A percentile compares a stretch with the other conserved stretches of the same genome.
phyloP scores from a whole-genome alignment of 2,329 filamentous ascomycete species.

The Colletotrichum karsti region DNA sequence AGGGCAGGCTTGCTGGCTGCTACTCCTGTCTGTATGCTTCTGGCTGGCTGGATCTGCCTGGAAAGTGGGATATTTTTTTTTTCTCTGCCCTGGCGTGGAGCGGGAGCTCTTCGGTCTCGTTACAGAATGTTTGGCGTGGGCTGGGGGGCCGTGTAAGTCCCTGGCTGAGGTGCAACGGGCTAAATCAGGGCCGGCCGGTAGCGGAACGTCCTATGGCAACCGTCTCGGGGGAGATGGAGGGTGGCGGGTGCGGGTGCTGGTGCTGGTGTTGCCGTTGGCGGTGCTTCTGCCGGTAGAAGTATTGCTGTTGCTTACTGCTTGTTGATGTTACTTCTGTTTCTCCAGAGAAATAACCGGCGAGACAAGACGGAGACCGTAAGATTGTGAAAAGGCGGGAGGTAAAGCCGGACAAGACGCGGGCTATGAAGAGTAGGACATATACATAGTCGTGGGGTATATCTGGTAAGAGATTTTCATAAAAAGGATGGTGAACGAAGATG shows the following conservation, averaged over 20 bases:
- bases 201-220: conserved; percentile 5
- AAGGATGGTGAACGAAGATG: background rate
- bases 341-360: background rate
- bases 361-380: background rate
- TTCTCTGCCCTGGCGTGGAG: conserved; percentile 28
- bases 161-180: conserved; percentile 14
- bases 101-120: conserved; percentile 29
- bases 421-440: conserved; percentile 21
- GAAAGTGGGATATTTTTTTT: conserved; percentile 20
- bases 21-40: background rate
- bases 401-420: background rate
- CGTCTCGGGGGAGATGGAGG: background rate
- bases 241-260: background rate
- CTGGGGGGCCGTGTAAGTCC: conserved; percentile 26
- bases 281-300: background rate
- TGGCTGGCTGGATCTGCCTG: conserved; percentile 5
- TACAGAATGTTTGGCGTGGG: conserved; percentile 29
- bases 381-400: background rate
- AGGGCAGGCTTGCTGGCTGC: background rate
- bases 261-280: background rate
- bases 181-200: conserved; percentile 21
- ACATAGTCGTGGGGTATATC: conserved; percentile 10
- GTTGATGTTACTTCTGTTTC: no score
- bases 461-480: conserved; percentile 4
- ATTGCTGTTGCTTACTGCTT: no score